Evolutionary conservation across 371 early-diverging fungal genomes (phyloP).

Genomic region (Paraphysoderma sedebokerense): DNA sequence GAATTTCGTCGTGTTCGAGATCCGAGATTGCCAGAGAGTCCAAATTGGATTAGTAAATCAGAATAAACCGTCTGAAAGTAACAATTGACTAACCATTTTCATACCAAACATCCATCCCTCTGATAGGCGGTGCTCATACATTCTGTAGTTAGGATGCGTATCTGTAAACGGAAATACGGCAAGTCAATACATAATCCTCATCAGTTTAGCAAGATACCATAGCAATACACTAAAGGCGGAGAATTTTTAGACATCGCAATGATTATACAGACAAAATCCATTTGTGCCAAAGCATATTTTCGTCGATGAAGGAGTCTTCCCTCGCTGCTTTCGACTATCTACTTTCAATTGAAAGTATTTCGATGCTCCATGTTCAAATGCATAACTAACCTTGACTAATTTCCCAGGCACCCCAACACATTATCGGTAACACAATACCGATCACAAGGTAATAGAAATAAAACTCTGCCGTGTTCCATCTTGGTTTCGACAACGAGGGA

Average conservation of each 20-base stretch:
- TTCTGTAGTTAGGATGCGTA: slow-evolving; percentile 31
- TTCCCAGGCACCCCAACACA: slow-evolving; percentile 40
- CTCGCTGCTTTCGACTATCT: no score
- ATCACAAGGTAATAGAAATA: slow-evolving; percentile 51
- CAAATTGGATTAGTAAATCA: no score
- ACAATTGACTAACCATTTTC: slow-evolving; percentile 29
- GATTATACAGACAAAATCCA: background rate
- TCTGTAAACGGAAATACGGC: background rate
- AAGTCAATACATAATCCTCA: background rate
- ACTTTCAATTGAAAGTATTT: no score
- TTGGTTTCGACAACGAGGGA: no score
- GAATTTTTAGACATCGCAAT: slow-evolving; percentile 1
- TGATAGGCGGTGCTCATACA: slow-evolving; percentile 27
- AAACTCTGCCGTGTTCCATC: slow-evolving; percentile 41
- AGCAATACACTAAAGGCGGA: slow-evolving; percentile 4
- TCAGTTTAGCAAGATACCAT: background rate
- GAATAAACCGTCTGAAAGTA: no score
- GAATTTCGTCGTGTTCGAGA: no score
- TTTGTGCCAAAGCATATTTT: background rate
- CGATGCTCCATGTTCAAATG: no score
- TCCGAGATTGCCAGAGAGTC: no score
- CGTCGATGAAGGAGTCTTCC: background rate
- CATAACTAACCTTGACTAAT: slow-evolving; percentile 32
- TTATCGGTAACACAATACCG: slow-evolving; percentile 31
- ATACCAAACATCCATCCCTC: slow-evolving; percentile 49